Evolutionary conservation across 352 stramenopile genomes (phyloP).

Genomic region (Phytophthora syringae): DNA sequence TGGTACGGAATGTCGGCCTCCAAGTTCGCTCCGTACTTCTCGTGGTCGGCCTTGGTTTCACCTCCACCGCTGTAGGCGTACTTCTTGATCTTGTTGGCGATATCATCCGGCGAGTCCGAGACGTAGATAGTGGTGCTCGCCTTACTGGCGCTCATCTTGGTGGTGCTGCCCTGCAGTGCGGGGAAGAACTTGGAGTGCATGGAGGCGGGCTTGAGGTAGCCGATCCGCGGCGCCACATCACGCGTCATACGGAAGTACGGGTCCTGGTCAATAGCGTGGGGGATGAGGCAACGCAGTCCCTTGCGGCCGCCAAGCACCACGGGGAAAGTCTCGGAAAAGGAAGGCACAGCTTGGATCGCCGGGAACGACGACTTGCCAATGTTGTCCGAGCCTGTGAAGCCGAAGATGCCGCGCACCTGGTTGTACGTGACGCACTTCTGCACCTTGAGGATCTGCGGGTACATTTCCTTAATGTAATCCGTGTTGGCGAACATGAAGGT

Average conservation of each 20-base stretch:
- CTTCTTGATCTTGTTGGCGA: conserved; percentile 93
- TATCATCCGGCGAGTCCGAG: conserved; percentile 97
- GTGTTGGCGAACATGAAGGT: conserved; percentile 99
- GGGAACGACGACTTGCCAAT: conserved; percentile 99
- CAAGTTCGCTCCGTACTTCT: conserved; percentile 98
- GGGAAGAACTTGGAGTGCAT: conserved; percentile 99
- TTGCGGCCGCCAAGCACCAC: conserved; percentile 86
- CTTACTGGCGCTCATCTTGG: conserved; percentile 99
- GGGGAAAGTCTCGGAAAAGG: conserved; percentile 98
- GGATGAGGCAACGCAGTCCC: conserved; percentile 98
- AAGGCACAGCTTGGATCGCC: conserved; percentile 97
- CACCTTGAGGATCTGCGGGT: conserved; percentile 99
- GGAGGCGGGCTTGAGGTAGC: conserved; percentile 95
- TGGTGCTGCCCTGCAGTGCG: conserved; percentile 95
- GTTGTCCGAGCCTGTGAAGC: conserved; percentile 98
- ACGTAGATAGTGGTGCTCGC: conserved; percentile 99
- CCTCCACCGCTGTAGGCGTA: conserved; percentile 94
- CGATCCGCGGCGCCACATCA: conserved; percentile 98
- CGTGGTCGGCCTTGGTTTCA: conserved; percentile 98
- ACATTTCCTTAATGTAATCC: conserved; percentile 99
- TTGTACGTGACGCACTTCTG: conserved; percentile 99
- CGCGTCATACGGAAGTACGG: conserved; percentile 99
- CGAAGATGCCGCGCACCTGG: conserved; percentile 98
- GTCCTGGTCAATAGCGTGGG: conserved; percentile 99
- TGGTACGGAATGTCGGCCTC: conserved; percentile 99